Conservation (phyloP, 345 rosid genomes). For the Psidium guajava region DNA sequence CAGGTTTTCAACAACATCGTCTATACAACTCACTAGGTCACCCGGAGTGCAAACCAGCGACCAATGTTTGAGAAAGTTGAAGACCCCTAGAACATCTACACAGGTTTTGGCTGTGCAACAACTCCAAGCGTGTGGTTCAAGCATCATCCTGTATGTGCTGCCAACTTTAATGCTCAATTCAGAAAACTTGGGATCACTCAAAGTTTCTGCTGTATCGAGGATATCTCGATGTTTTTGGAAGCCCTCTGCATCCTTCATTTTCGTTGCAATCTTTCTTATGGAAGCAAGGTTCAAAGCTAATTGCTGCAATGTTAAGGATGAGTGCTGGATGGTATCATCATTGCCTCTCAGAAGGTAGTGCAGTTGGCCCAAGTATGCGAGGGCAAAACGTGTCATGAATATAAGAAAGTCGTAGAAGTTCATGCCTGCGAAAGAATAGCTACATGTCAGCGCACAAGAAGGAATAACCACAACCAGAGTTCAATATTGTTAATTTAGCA, state of each 20-base stretch:
- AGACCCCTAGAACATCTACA: slow-evolving; percentile 13
- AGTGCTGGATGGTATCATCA: slow-evolving; percentile 10
- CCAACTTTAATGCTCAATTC: slow-evolving; percentile 30
- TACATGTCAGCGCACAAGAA: background rate
- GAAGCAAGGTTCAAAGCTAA: slow-evolving; percentile 39
- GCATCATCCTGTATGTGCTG: slow-evolving; percentile 35
- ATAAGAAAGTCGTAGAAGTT: slow-evolving; percentile 62
- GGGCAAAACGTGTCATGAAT: slow-evolving; percentile 47
- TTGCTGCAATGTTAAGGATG: slow-evolving; percentile 25
- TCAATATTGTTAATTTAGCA: background rate
- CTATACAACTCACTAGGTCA: slow-evolving; percentile 47
- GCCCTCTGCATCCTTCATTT: slow-evolving; percentile 40
- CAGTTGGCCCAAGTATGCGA: slow-evolving; percentile 41
- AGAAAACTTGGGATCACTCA: slow-evolving; percentile 41
- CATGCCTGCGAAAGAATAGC: slow-evolving; percentile 50
- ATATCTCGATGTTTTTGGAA: slow-evolving; percentile 17
- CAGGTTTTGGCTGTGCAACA: slow-evolving; percentile 14
- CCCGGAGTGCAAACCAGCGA: slow-evolving; percentile 27
- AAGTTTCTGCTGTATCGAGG: slow-evolving; percentile 26
- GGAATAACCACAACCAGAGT: background rate
- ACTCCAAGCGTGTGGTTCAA: slow-evolving; percentile 14
- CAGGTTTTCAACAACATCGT: slow-evolving; percentile 14
- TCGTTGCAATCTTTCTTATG: slow-evolving; percentile 24
- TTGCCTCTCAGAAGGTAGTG: slow-evolving; percentile 5
- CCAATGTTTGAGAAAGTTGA: background rate